Percentiles rank a stretch among this genome's conserved stretches.
Evolutionary conservation across 2,329 filamentous ascomycete genomes (phyloP).

Genomic region (Westerdykella ornata): DNA sequence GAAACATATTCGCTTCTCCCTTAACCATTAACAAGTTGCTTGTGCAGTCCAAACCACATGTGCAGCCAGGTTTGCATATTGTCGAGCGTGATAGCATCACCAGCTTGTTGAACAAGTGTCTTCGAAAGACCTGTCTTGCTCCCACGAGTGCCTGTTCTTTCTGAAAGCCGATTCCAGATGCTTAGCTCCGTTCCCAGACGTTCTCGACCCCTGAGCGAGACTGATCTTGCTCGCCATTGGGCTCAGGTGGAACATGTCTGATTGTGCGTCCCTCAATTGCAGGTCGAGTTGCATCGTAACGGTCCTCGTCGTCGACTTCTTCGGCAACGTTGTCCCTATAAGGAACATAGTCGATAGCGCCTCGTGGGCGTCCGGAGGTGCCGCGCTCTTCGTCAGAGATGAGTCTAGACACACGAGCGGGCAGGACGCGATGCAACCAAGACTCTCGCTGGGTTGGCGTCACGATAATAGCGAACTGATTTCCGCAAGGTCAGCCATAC

Average conservation of each 20-base stretch:
- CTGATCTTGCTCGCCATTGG: conserved; percentile 8
- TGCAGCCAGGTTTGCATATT: too few species aligned
- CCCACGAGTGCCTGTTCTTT: too few species aligned
- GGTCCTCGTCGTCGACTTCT: conserved; percentile 15
- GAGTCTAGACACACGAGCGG: conserved; percentile 28
- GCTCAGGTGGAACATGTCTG: conserved; percentile 2
- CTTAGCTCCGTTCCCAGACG: conserved; percentile 17
- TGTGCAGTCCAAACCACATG: too few species aligned
- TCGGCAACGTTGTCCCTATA: conserved; percentile 30
- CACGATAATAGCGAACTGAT: conserved; percentile 27
- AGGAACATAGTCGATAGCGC: conserved; percentile 28
- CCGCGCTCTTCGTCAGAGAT: conserved; percentile 26
- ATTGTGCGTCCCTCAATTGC: conserved; percentile 14
- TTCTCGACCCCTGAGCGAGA: conserved; percentile 20
- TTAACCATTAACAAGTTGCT: too few species aligned
- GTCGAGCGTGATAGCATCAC: too few species aligned
- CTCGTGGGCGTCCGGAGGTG: conserved; percentile 10
- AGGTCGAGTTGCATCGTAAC: conserved; percentile 13
- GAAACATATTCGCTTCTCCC: too few species aligned
- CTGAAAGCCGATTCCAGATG: not conserved
- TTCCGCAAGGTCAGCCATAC: conserved; percentile 2
- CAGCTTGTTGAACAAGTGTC: too few species aligned
- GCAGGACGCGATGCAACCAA: conserved; percentile 27
- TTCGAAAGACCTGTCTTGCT: too few species aligned
- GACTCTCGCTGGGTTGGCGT: conserved; percentile 26